A percentile compares a stretch with the other conserved stretches of the same genome.
phyloP scores from a whole-genome alignment of 192 early-diverging fungal species.

The Irineochytrium annulatum region DNA sequence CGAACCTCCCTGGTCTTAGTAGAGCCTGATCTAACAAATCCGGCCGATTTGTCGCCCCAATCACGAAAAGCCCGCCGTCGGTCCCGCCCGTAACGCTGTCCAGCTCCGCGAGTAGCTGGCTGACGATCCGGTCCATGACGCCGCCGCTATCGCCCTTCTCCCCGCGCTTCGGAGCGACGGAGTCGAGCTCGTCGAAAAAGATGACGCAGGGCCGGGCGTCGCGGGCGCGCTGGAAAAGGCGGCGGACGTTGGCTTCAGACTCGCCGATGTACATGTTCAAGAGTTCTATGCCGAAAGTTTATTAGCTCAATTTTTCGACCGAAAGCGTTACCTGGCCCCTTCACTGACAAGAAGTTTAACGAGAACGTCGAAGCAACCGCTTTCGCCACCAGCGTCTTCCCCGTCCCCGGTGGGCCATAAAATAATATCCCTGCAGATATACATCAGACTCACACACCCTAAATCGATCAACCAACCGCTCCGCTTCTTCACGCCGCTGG shows the following conservation, averaged over 20 bases:
- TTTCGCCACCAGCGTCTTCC: constrained; percentile 97
- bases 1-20: constrained; percentile 92
- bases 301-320: not conserved
- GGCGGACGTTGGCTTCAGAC: constrained; percentile 94
- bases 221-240: constrained; percentile 92
- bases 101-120: constrained; percentile 91
- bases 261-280: constrained; percentile 99
- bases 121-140: constrained; percentile 99
- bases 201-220: constrained; percentile 98
- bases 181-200: constrained; percentile 99
- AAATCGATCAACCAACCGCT: constrained; percentile 52
- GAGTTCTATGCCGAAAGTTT: constrained; percentile 29
- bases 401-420: constrained; percentile 97
- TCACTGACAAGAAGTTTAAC: constrained; percentile 97
- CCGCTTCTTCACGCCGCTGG: constrained; percentile 87
- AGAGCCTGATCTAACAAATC: constrained; percentile 93
- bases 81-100: constrained; percentile 72
- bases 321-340: constrained; percentile 70
- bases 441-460: not conserved
- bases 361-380: constrained; percentile 97
- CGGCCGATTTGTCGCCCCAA: constrained; percentile 97
- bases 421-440: constrained; percentile 60
- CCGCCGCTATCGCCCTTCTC: constrained; percentile 98
- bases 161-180: constrained; percentile 94
- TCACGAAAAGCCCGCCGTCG: constrained; percentile 84